Percentiles rank a stretch among this genome's conserved stretches.
phyloP scores from a whole-genome alignment of 1,284 basidiomycete species.

The Puccinia coronata region DNA sequence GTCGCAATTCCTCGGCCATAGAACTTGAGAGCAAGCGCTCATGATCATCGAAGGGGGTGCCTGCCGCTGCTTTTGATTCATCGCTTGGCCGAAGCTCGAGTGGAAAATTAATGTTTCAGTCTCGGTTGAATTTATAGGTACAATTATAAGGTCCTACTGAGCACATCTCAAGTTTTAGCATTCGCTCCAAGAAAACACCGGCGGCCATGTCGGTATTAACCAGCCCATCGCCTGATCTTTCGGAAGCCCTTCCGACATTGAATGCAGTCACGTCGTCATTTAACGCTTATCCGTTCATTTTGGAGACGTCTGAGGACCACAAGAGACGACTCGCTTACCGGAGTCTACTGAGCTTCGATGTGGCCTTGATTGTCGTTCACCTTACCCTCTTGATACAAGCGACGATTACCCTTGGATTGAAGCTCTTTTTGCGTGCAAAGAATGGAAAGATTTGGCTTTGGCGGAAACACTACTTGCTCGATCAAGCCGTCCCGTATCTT shows the following conservation, averaged over 20 bases:
- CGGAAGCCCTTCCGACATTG: not conserved
- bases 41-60: too few relatives aligned
- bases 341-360: not conserved
- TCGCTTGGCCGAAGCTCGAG: too few relatives aligned
- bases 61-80: too few relatives aligned
- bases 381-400: not conserved
- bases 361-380: not conserved
- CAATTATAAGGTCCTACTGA: too few relatives aligned
- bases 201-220: not conserved
- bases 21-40: too few relatives aligned
- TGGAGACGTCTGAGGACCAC: not conserved
- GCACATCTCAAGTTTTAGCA: too few relatives aligned
- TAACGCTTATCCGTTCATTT: constrained; percentile 13
- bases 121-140: too few relatives aligned
- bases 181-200: too few relatives aligned
- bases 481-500: not conserved
- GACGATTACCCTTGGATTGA: not conserved
- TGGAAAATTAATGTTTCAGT: too few relatives aligned
- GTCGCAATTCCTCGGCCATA: too few relatives aligned
- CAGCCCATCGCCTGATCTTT: not conserved
- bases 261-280: not conserved
- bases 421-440: not conserved
- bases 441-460: constrained; percentile 11
- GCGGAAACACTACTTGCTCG: not conserved
- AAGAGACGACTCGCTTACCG: not conserved